These are phyloP conservation scores for Blastobotrys indianensis DNA, from an alignment of 1,139 yeast species.

Conservation along the genomic window DNA sequence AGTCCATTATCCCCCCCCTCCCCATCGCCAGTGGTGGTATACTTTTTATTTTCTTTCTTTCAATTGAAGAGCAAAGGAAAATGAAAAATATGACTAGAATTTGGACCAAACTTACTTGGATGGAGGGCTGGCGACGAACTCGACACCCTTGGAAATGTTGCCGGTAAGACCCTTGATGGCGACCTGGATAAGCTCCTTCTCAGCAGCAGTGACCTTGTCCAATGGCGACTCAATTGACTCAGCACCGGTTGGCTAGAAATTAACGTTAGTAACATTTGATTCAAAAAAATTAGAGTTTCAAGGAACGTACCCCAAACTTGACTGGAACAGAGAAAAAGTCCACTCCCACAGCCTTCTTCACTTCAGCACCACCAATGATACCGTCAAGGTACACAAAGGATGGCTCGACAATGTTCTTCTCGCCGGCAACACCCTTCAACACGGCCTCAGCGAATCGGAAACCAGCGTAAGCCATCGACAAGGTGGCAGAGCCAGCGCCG, in stretches of 20 bases:
- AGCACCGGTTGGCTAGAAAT: constrained; percentile 62
- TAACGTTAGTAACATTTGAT: constrained; percentile 11
- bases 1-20: background rate
- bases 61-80: background rate
- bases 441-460: constrained; percentile 89
- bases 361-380: constrained; percentile 35
- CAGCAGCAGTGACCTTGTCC: constrained; percentile 29
- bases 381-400: constrained; percentile 46
- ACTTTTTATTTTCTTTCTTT: too few species aligned
- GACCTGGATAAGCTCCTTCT: constrained; percentile 57
- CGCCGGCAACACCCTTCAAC: constrained; percentile 56
- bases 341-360: constrained; percentile 46
- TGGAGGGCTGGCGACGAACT: constrained; percentile 36
- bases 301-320: constrained; percentile 48
- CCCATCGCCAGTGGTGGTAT: background rate
- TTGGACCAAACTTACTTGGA: constrained; percentile 18
- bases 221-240: constrained; percentile 50
- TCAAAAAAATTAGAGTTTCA: constrained; percentile 4
- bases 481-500: constrained; percentile 98
- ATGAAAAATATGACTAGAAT: too few species aligned
- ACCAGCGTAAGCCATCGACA: constrained; percentile 99
- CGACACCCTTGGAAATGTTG: constrained; percentile 63
- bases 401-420: constrained; percentile 66
- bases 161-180: constrained; percentile 77
- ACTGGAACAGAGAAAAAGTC: constrained; percentile 91